Conservation (phyloP, 208 protist genomes). For the Trichomonas tenax region DNA sequence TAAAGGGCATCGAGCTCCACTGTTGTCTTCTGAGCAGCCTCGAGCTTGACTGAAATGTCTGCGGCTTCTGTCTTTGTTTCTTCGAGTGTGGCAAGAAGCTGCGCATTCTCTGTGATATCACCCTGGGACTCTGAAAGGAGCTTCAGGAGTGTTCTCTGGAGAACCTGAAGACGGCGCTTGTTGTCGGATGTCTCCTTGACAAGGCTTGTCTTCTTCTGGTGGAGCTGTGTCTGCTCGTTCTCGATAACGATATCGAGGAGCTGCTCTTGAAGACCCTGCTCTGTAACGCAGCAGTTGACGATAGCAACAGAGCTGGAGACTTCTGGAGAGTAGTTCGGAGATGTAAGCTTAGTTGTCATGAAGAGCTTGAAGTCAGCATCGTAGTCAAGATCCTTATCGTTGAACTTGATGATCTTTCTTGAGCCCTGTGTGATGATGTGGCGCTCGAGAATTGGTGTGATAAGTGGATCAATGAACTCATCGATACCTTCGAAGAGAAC, state of each 20-base stretch:
- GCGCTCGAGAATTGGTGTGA: slow-evolving; percentile 89
- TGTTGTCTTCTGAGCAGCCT: slow-evolving; percentile 71
- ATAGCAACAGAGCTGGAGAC: slow-evolving; percentile 86
- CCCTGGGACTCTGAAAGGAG: slow-evolving; percentile 76
- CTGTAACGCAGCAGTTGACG: slow-evolving; percentile 94
- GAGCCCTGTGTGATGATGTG: slow-evolving; percentile 44
- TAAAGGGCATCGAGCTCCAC: slow-evolving; percentile 78
- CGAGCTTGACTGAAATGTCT: slow-evolving; percentile 82
- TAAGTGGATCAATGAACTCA: slow-evolving; percentile 93
- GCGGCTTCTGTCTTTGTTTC: slow-evolving; percentile 85
- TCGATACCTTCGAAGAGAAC: slow-evolving; percentile 94
- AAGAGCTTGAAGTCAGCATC: slow-evolving; percentile 75
- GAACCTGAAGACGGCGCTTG: slow-evolving; percentile 75
- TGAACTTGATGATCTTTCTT: slow-evolving; percentile 31
- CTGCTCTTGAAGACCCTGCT: slow-evolving; percentile 87
- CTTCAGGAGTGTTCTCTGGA: slow-evolving; percentile 90
- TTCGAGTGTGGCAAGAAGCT: slow-evolving; percentile 89
- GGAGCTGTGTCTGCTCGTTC: slow-evolving; percentile 80
- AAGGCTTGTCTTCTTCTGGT: slow-evolving; percentile 73
- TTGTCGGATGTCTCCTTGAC: slow-evolving; percentile 86
- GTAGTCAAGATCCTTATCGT: slow-evolving; percentile 82
- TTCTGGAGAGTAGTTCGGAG: slow-evolving; percentile 89
- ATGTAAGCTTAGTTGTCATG: slow-evolving; percentile 88
- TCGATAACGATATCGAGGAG: slow-evolving; percentile 90
- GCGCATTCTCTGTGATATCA: slow-evolving; percentile 92